These are phyloP conservation scores for Eucommia ulmoides DNA, from an alignment of 257 asterid genomes.

Conservation along the genomic window DNA sequence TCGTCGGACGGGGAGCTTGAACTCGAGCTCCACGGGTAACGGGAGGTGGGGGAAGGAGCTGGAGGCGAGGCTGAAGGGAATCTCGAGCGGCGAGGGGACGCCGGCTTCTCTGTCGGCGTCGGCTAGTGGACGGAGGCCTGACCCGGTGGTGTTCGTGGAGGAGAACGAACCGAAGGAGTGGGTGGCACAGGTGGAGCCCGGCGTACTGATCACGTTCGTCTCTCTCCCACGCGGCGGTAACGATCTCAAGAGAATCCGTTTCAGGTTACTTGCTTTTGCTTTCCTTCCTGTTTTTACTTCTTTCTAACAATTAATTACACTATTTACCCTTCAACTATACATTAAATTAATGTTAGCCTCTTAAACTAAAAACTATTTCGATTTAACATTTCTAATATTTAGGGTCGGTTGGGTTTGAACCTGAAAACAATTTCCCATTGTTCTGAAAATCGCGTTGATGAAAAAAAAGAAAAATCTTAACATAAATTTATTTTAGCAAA, in stretches of 20 bases:
- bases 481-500: too few relatives aligned
- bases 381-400: too few relatives aligned
- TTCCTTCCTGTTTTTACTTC: conserved; percentile 17
- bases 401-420: too few relatives aligned
- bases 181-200: conserved; percentile 99
- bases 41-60: conserved; percentile 49
- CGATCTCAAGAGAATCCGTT: conserved; percentile 80
- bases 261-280: conserved; percentile 44
- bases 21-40: conserved; percentile 43
- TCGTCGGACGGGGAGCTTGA: conserved; percentile 48
- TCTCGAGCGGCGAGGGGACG: conserved; percentile 77
- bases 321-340: too few relatives aligned
- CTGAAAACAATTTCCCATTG: too few relatives aligned
- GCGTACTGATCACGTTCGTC: conserved; percentile 81
- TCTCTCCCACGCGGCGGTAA: conserved; percentile 82
- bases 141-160: conserved; percentile 59
- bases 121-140: conserved; percentile 71
- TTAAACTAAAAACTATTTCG: too few relatives aligned
- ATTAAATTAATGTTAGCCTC: too few relatives aligned
- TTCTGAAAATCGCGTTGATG: too few relatives aligned
- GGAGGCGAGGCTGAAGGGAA: conserved; percentile 55
- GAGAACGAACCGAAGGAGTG: conserved; percentile 87
- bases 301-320: conserved; percentile 22
- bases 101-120: conserved; percentile 94
- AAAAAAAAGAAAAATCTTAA: too few relatives aligned